phyloP scores from a whole-genome alignment of 257 asterid genomes.

The Solanum etuberosum region DNA sequence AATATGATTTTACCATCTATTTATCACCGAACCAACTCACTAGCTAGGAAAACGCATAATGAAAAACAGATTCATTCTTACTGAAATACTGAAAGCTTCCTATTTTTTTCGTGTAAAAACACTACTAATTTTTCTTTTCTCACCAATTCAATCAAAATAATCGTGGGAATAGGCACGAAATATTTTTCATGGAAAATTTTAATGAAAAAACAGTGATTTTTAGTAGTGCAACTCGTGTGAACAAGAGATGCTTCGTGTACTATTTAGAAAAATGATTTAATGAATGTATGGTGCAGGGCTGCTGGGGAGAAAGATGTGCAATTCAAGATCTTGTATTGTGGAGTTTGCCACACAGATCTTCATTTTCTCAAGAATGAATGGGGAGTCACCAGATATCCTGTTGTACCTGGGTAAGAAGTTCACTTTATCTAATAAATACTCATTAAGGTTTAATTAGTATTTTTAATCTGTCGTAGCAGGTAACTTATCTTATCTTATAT shows the following conservation, averaged over 20 bases:
- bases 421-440: too few species aligned
- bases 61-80: too few species aligned
- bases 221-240: neutral
- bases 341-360: constrained; percentile 32
- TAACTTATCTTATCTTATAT: neutral
- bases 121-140: too few species aligned
- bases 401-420: constrained; percentile 24
- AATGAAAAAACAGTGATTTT: too few species aligned
- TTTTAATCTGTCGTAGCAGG: neutral
- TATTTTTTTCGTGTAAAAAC: too few species aligned
- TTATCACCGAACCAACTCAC: too few species aligned
- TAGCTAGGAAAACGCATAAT: too few species aligned
- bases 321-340: constrained; percentile 22
- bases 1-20: too few species aligned
- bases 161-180: fast-evolving
- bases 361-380: constrained; percentile 20
- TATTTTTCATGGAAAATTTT: too few species aligned
- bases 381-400: constrained; percentile 21
- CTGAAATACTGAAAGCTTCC: too few species aligned
- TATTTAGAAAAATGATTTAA: neutral
- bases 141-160: too few species aligned
- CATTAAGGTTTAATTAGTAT: too few species aligned
- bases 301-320: constrained; percentile 28
- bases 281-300: constrained; percentile 6
- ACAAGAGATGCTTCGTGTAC: neutral